Evolutionary conservation across 768 basidiomycete genomes (phyloP).

Genomic region (Termitomyces sp.): DNA sequence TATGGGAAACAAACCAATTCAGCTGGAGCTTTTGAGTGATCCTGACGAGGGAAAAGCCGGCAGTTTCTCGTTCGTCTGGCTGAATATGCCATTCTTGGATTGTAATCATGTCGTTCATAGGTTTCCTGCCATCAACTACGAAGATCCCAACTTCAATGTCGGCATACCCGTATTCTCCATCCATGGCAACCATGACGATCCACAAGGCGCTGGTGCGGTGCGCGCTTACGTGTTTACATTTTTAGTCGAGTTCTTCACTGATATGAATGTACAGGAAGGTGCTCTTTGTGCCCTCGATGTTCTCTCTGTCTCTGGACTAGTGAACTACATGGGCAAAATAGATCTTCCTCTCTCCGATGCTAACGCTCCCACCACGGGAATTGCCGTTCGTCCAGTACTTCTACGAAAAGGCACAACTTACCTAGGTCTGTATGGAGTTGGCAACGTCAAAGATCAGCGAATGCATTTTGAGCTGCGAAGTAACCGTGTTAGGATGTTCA

Average conservation of each 20-base stretch:
- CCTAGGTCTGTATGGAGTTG: slow-evolving; percentile 92
- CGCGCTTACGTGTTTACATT: slow-evolving; percentile 19
- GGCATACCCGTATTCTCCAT: slow-evolving; percentile 98
- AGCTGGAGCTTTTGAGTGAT: slow-evolving; percentile 88
- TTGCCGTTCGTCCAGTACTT: slow-evolving; percentile 85
- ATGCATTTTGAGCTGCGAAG: slow-evolving; percentile 96
- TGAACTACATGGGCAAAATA: slow-evolving; percentile 98
- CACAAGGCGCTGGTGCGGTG: slow-evolving; percentile 91
- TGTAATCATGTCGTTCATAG: slow-evolving; percentile 30
- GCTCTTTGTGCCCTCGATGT: slow-evolving; percentile 94
- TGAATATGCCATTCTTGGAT: background rate
- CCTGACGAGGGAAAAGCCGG: slow-evolving; percentile 85
- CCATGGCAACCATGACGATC: slow-evolving; percentile 99
- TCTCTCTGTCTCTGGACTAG: slow-evolving; percentile 85
- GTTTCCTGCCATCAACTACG: slow-evolving; percentile 95
- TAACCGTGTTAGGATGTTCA: slow-evolving; percentile 93
- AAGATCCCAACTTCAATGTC: slow-evolving; percentile 93
- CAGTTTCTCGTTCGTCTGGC: slow-evolving; percentile 66
- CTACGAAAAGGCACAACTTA: slow-evolving; percentile 81
- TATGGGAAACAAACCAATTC: slow-evolving; percentile 81
- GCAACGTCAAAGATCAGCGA: slow-evolving; percentile 92
- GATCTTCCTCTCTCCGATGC: slow-evolving; percentile 76
- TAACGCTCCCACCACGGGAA: slow-evolving; percentile 63
- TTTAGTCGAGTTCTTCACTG: background rate
- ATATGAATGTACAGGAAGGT: slow-evolving; percentile 60